A percentile compares a stretch with the other conserved stretches of the same genome.
phyloP scores from a whole-genome alignment of 2,329 filamentous ascomycete genomes.

The Paradendryphiella salina region DNA sequence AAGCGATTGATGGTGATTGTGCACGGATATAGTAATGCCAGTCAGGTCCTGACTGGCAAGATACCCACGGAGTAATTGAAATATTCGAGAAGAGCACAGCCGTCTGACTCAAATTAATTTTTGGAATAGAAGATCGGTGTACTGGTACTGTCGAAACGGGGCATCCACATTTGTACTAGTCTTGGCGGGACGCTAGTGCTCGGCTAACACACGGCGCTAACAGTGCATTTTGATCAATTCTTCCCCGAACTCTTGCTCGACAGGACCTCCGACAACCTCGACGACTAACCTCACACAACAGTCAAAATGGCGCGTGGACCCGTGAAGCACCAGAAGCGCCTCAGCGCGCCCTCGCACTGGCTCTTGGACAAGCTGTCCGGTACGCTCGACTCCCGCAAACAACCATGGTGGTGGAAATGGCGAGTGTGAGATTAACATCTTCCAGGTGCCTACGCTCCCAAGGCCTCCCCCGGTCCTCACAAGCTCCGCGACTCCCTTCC shows the following conservation, averaged over 20 bases:
- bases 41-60: no score
- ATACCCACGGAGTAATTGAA: no score
- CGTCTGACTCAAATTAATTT: no score
- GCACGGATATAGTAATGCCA: no score
- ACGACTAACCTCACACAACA: slow-evolving; percentile 47
- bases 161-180: neutral
- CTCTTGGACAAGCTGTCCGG: slow-evolving; percentile 99
- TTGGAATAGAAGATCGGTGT: neutral
- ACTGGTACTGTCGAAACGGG: neutral
- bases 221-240: slow-evolving; percentile 9
- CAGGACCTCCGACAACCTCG: slow-evolving; percentile 41
- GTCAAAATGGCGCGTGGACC: slow-evolving; percentile 68
- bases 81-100: no score
- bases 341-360: slow-evolving; percentile 99
- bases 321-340: slow-evolving; percentile 99
- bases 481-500: slow-evolving; percentile 99
- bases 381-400: slow-evolving; percentile 55
- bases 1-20: no score
- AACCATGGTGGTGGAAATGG: slow-evolving; percentile 12
- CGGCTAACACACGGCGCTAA: slow-evolving; percentile 20
- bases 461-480: slow-evolving; percentile 85
- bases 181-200: slow-evolving; percentile 2
- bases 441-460: slow-evolving; percentile 61
- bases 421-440: slow-evolving; percentile 23
- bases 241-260: slow-evolving; percentile 19